Base-by-base conservation (phyloP, 257 asterid genomes). In the Ballota nigra region DNA sequence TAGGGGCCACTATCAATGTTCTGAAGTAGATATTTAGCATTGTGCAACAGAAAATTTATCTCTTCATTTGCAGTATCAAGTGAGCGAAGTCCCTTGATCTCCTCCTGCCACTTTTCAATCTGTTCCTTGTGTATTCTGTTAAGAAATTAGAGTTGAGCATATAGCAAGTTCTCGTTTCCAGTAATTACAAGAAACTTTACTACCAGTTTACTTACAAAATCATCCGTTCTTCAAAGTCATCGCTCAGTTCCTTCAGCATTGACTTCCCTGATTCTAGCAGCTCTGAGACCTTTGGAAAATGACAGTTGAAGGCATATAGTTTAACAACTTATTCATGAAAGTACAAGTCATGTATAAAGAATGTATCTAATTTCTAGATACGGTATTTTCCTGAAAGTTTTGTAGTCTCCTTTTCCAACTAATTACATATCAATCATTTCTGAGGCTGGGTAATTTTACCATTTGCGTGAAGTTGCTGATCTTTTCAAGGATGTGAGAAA, bases 181-280 rank as follows among this genome's bases (percentile, higher is more conserved):
- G 68, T 59, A 49, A 55, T 26, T 72, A 58, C 36, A 7, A 20
- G 56, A 22, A n/a, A 41, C 1, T 10, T 40, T 81, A 47, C 58
- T 78, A 47, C 28, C 40, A 67, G 49, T 15, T 16, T 56, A 79
- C 99, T 89, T 85, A 91, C 98, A 72, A 41, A 70, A 88, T 78
- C 78, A 94, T 51, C 63, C 85, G 85, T 70, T 92, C 97, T 84
- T 94, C 99, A 71, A 94, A 91, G 34, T 88, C 93, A 74, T 84
- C 70, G 68, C 84, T 85, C 81, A 89, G 69, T 75, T 88, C 96
- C 83, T 86, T 86, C 85, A 94, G 86, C 96, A 89, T 82, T 11
- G 88, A 74, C 89, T 89, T 94, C 84, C 96, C 97, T 34, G 96
- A 91, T 74, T 91, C 97, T 71, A 89, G 88, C 78, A 94, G 84